A percentile compares a stretch with the other conserved stretches of the same genome.
Evolutionary conservation across 306 rosid species (phyloP).

Genomic region (Glycine soja): DNA sequence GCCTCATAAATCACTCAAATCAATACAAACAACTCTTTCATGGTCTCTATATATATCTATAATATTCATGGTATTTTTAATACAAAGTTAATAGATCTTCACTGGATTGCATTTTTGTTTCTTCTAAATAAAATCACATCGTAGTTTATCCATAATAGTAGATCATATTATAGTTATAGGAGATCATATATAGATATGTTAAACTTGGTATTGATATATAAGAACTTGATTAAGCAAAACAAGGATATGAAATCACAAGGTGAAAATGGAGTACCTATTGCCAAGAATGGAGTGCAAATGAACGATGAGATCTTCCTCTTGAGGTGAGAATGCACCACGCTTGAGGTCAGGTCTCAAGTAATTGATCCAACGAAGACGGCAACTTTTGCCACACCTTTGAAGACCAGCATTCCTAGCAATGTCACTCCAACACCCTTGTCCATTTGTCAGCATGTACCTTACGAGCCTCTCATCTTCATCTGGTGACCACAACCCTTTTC

Average conservation of each 20-base stretch:
- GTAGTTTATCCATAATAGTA: not conserved
- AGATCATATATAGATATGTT: not conserved
- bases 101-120: not conserved
- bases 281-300: conserved; percentile 82
- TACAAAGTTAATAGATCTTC: not conserved
- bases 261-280: conserved; percentile 55
- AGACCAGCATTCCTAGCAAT: conserved; percentile 79
- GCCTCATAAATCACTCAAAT: not conserved
- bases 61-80: not conserved
- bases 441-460: conserved; percentile 76
- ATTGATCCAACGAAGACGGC: conserved; percentile 92
- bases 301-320: conserved; percentile 68
- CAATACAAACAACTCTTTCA: conserved; percentile 7
- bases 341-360: conserved; percentile 84
- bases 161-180: not conserved
- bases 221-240: not conserved
- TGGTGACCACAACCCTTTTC: conserved; percentile 86
- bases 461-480: conserved; percentile 84
- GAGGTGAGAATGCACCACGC: conserved; percentile 77
- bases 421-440: conserved; percentile 90
- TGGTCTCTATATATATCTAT: not conserved
- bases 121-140: not conserved
- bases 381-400: conserved; percentile 80
- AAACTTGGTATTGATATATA: not conserved
- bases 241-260: not conserved